Percentiles rank a stretch among this genome's conserved stretches.
These are phyloP conservation scores for Leonotis leonurus DNA, from an alignment of 257 asterid genomes.

Conservation along the genomic window DNA sequence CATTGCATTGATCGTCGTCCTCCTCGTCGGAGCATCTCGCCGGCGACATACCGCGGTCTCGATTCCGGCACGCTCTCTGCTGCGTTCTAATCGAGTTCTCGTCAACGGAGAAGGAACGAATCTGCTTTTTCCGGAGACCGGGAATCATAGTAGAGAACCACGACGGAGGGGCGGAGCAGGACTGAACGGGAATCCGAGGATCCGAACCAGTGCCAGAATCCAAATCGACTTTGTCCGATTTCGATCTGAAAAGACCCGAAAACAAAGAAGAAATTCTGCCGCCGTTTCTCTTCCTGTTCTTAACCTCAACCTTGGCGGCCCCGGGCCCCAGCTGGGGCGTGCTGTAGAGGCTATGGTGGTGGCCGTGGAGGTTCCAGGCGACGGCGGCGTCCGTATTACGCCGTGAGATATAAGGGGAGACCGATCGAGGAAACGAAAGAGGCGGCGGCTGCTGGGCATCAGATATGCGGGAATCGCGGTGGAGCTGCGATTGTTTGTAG, in stretches of 20 bases:
- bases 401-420: constrained; percentile 46
- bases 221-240: constrained; percentile 27
- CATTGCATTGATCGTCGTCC: constrained; percentile 53
- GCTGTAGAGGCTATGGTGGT: constrained; percentile 17
- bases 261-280: constrained; percentile 26
- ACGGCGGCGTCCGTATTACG: constrained; percentile 31
- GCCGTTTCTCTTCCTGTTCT: constrained; percentile 12
- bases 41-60: constrained; percentile 89
- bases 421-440: constrained; percentile 31
- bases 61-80: constrained; percentile 19
- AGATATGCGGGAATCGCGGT: too few species aligned
- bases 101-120: constrained; percentile 40
- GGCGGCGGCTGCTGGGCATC: too few species aligned
- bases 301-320: constrained; percentile 16
- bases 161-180: constrained; percentile 34
- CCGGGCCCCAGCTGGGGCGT: constrained; percentile 35
- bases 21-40: constrained; percentile 46
- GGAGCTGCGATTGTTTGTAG: too few species aligned
- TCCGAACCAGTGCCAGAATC: constrained; percentile 20
- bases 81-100: constrained; percentile 29
- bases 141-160: constrained; percentile 47
- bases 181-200: constrained; percentile 19
- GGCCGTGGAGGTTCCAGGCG: constrained; percentile 20
- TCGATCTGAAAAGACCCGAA: constrained; percentile 40
- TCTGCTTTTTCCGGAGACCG: constrained; percentile 47